Conservation (phyloP, 495 filamentous ascomycete species). For the Pyrenopolyporus hunteri region DNA sequence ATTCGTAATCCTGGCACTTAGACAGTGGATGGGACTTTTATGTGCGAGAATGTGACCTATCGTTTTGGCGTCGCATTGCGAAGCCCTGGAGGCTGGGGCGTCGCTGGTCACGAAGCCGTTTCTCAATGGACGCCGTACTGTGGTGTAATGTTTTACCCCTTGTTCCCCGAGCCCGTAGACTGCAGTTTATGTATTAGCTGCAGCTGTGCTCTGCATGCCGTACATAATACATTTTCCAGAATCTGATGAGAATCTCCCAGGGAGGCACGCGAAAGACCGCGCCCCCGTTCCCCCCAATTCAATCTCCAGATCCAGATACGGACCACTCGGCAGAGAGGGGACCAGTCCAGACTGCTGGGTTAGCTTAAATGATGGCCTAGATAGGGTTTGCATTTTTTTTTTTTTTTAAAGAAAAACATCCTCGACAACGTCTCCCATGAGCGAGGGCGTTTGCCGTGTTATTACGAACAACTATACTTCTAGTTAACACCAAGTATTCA, state of each 20-base stretch:
- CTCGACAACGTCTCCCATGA: slow-evolving; percentile 6
- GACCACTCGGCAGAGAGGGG: slow-evolving; percentile 34
- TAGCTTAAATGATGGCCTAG: slow-evolving; percentile 27
- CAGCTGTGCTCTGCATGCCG: slow-evolving; percentile 40
- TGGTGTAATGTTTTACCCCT: slow-evolving; percentile 24
- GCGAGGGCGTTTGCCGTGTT: slow-evolving; percentile 14
- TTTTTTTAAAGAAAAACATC: background rate
- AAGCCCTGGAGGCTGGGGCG: slow-evolving; percentile 25
- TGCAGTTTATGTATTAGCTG: slow-evolving; percentile 38
- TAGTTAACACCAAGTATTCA: too few relatives aligned
- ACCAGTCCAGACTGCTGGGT: slow-evolving; percentile 39
- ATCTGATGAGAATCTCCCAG: slow-evolving; percentile 32
- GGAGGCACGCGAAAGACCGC: slow-evolving; percentile 31
- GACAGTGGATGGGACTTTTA: too few relatives aligned
- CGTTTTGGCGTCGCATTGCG: slow-evolving; percentile 29
- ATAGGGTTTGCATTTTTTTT: slow-evolving; percentile 17
- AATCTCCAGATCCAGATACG: slow-evolving; percentile 42
- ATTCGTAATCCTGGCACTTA: background rate
- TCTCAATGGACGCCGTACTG: slow-evolving; percentile 16
- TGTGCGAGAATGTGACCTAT: slow-evolving; percentile 35
- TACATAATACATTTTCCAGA: slow-evolving; percentile 38
- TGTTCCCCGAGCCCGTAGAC: slow-evolving; percentile 37
- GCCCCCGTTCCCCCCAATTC: slow-evolving; percentile 25
- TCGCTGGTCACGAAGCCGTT: slow-evolving; percentile 29
- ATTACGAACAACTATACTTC: slow-evolving; percentile 10